A percentile compares a stretch with the other conserved stretches of the same genome.
These are phyloP conservation scores for Sarcodon sp. DNA, from an alignment of 768 basidiomycete genomes.

Conservation along the genomic window DNA sequence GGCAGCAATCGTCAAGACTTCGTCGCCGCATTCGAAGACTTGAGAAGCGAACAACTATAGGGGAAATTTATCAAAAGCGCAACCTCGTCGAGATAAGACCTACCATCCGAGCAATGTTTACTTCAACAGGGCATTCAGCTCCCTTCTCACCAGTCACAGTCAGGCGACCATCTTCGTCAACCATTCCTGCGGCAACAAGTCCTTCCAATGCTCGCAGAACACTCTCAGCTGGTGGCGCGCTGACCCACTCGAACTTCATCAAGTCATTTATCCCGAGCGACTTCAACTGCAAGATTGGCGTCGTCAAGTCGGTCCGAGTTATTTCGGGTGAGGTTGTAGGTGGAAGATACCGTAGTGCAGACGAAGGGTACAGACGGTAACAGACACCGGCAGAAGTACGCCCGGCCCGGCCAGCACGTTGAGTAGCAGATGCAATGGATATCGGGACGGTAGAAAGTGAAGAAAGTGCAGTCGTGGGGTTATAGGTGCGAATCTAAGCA, in stretches of 20 bases:
- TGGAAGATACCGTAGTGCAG: conserved; percentile 46
- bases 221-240: conserved; percentile 75
- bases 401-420: conserved; percentile 91
- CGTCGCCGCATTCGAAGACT: conserved; percentile 84
- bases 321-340: conserved; percentile 80
- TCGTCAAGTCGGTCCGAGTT: conserved; percentile 80
- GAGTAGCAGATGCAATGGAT: conserved; percentile 82
- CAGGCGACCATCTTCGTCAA: conserved; percentile 70
- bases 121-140: conserved; percentile 90
- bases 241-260: conserved; percentile 94
- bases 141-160: conserved; percentile 73
- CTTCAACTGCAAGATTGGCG: conserved; percentile 88
- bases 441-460: conserved; percentile 75
- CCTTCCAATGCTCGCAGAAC: conserved; percentile 80
- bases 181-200: conserved; percentile 68
- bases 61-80: not conserved
- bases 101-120: conserved; percentile 91
- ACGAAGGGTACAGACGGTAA: conserved; percentile 77
- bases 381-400: conserved; percentile 88
- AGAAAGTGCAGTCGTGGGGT: conserved; percentile 76
- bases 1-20: conserved; percentile 90
- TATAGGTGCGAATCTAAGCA: conserved; percentile 74
- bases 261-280: conserved; percentile 91
- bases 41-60: conserved; percentile 74
- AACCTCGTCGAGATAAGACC: not conserved